Percentiles rank a stretch among this genome's conserved stretches.
Conservation (phyloP, 192 early-diverging fungal genomes). For the Backusella luteola region DNA sequence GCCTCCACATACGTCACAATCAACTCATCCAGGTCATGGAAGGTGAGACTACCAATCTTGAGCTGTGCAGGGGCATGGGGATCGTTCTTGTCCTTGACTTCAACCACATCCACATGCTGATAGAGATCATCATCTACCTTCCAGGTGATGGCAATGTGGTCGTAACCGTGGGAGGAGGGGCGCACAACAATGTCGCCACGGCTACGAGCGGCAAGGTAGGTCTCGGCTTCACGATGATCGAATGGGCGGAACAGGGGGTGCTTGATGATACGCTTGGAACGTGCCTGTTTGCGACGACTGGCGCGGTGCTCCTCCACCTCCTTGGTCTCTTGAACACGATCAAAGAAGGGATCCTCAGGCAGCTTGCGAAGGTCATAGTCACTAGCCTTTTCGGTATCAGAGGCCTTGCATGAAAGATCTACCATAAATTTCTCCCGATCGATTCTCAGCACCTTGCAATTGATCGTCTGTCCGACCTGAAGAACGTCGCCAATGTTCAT, state of each 20-base stretch:
- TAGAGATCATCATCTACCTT: slow-evolving; percentile 84
- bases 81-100: slow-evolving; percentile 70
- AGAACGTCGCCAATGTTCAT: slow-evolving; percentile 59
- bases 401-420: slow-evolving; percentile 69
- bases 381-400: slow-evolving; percentile 49
- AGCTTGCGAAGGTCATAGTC: slow-evolving; percentile 44
- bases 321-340: slow-evolving; percentile 46
- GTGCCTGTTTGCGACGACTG: slow-evolving; percentile 30
- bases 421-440: slow-evolving; percentile 74
- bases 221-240: slow-evolving; percentile 69
- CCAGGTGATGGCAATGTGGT: slow-evolving; percentile 92
- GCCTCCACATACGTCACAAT: slow-evolving; percentile 88
- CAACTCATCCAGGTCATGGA: slow-evolving; percentile 90
- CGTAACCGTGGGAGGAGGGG: slow-evolving; percentile 84
- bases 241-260: slow-evolving; percentile 86
- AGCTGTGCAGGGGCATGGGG: slow-evolving; percentile 68
- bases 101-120: slow-evolving; percentile 84
- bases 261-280: slow-evolving; percentile 62
- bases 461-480: slow-evolving; percentile 66
- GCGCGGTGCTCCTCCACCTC: slow-evolving; percentile 32
- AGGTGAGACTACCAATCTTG: slow-evolving; percentile 65
- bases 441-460: slow-evolving; percentile 76
- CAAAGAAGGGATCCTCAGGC: slow-evolving; percentile 60
- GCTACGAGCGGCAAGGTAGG: slow-evolving; percentile 63
- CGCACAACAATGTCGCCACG: slow-evolving; percentile 84